Base-by-base conservation (phyloP, 495 filamentous ascomycete species). In the Penicillium verhagenii region DNA sequence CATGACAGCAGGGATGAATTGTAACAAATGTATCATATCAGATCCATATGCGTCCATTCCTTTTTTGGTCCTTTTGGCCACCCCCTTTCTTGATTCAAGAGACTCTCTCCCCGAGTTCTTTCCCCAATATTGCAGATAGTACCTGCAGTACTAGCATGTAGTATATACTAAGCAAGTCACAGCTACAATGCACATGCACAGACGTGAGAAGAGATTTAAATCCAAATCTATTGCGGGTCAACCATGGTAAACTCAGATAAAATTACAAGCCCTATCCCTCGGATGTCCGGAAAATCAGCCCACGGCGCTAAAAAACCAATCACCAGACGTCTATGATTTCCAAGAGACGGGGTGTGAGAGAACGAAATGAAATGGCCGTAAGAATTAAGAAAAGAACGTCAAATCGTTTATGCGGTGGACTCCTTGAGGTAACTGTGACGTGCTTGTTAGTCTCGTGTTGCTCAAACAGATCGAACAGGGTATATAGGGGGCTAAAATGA, bases 381-480 rank as follows among this genome's bases (percentile, higher is more conserved):
- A 44, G 49, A 45, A 58, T 47, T 59, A 53, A 31, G 42, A 56
- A 59, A 45, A 59, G 47, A 20, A 58, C 57, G 48, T 68, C 57
- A 61, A 44, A 54, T 63, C 67, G 60, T 79, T 80, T 86, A 86
- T 71, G 70, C 69, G 64, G 82, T 85, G 46, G 69, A 60, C 66
- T 87, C 80, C 82, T 86, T 83, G 73, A 87, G 79, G 82, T 71
- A 85, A 66, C 84, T 87, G 64, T 60, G 6, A 21, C 18, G 44
- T n/a, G 25, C 23, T 21, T 6, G 50, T 53, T 45, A 53, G 50
- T 45, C 20, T 16, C 19, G 3, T 49, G 45, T 50, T 8, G 26
- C 29, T n/a, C 25, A 39, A 16, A 47, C 45, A 42, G 11, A 38
- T 23, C 6, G 29, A 2, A 31, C 44, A 28, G 9, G 1, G 13